Evolutionary conservation across 1,139 yeast genomes (phyloP).

Genomic region (Meyerozyma guilliermondii): DNA sequence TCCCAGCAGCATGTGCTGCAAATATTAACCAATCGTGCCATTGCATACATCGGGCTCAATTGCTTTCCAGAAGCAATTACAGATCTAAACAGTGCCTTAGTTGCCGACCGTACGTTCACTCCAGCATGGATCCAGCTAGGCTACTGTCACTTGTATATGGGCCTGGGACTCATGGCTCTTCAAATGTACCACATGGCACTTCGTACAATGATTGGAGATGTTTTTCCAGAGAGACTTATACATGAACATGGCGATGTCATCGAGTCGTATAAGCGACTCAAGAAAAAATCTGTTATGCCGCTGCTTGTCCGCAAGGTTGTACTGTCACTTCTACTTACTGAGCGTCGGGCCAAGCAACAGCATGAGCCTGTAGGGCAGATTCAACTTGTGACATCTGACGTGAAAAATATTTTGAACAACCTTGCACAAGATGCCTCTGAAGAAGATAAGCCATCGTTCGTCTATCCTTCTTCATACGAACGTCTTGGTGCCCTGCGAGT

Average conservation of each 20-base stretch:
- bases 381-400: slow-evolving; percentile 19
- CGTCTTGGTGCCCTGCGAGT: slow-evolving; percentile 24
- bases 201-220: slow-evolving; percentile 26
- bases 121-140: slow-evolving; percentile 47
- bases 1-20: slow-evolving; percentile 24
- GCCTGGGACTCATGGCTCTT: slow-evolving; percentile 29
- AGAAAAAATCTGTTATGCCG: slow-evolving; percentile 26
- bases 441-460: slow-evolving; percentile 25
- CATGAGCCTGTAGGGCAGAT: slow-evolving; percentile 20
- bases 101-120: slow-evolving; percentile 28
- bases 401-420: slow-evolving; percentile 22
- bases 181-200: slow-evolving; percentile 32
- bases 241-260: slow-evolving; percentile 9
- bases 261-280: slow-evolving; percentile 19
- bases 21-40: slow-evolving; percentile 35
- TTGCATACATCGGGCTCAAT: slow-evolving; percentile 40
- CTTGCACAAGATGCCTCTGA: slow-evolving; percentile 21
- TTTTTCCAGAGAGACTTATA: slow-evolving; percentile 24
- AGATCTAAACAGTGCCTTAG: slow-evolving; percentile 32
- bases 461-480: slow-evolving; percentile 25
- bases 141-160: slow-evolving; percentile 42
- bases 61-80: slow-evolving; percentile 39
- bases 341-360: slow-evolving; percentile 38
- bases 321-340: slow-evolving; percentile 35
- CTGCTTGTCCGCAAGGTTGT: slow-evolving; percentile 35